Evolutionary conservation across 2,329 filamentous ascomycete genomes (phyloP).

Genomic region (Verticillium nonalfalfae): DNA sequence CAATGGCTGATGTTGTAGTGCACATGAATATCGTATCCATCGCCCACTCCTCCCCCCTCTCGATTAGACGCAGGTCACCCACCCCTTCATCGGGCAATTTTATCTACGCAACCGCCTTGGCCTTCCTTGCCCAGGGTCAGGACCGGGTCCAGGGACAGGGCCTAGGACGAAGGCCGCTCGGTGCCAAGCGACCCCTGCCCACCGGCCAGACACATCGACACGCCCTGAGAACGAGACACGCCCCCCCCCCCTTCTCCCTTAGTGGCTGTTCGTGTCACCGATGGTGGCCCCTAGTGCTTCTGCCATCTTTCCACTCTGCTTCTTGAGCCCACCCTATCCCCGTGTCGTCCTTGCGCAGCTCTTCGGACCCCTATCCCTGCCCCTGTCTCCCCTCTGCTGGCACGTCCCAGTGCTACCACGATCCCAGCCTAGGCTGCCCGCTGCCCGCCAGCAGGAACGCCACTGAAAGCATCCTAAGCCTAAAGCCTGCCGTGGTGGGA

Average conservation of each 20-base stretch:
- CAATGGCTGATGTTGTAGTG: slow-evolving; percentile 1
- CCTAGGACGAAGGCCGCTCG: slow-evolving; percentile 7
- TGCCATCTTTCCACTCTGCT: slow-evolving; percentile 21
- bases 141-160: slow-evolving; percentile 11
- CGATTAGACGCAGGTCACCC: slow-evolving; percentile 1
- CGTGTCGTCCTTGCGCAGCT: background rate
- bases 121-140: slow-evolving; percentile 6
- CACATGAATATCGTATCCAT: slow-evolving; percentile 22
- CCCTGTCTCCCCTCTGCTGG: slow-evolving; percentile 10
- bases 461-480: slow-evolving; percentile 14
- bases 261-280: slow-evolving; percentile 19
- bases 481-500: slow-evolving; percentile 8
- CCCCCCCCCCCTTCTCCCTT: slow-evolving; percentile 2
- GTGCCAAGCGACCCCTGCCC: slow-evolving; percentile 15
- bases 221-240: background rate
- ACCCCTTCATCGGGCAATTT: slow-evolving; percentile 35
- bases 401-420: slow-evolving; percentile 8
- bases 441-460: slow-evolving; percentile 10
- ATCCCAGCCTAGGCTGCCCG: slow-evolving; percentile 11
- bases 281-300: slow-evolving; percentile 16
- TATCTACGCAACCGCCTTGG: slow-evolving; percentile 30
- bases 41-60: background rate
- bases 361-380: slow-evolving; percentile 23
- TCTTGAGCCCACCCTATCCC: slow-evolving; percentile 1
- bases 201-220: background rate